Evolutionary conservation across 1,284 basidiomycete genomes (phyloP).

Genomic region (Moesziomyces antarcticus): DNA sequence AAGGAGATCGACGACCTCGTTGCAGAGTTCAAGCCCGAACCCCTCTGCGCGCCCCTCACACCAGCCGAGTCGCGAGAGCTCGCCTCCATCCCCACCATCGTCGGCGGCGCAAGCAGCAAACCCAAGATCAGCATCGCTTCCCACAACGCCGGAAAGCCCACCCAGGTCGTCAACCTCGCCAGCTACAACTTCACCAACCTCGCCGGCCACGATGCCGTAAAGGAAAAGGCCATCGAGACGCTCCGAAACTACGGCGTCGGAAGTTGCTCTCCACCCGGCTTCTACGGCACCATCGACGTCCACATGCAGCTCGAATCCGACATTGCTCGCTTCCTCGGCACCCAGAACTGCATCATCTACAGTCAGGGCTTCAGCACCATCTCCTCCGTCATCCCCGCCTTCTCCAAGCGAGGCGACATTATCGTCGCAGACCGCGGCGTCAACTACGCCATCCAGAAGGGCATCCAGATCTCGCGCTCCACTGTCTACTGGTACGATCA

Average conservation of each 20-base stretch:
- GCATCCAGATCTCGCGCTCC: slow-evolving; percentile 93
- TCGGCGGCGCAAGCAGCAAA: slow-evolving; percentile 77
- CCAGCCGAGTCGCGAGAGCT: slow-evolving; percentile 78
- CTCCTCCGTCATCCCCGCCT: slow-evolving; percentile 94
- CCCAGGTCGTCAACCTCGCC: slow-evolving; percentile 86
- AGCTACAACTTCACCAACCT: slow-evolving; percentile 94
- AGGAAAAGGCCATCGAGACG: slow-evolving; percentile 84
- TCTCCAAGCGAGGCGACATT: slow-evolving; percentile 96
- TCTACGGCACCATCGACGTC: slow-evolving; percentile 96
- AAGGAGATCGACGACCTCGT: slow-evolving; percentile 99
- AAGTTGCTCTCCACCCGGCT: slow-evolving; percentile 94
- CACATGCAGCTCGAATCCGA: slow-evolving; percentile 89
- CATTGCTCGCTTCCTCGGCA: slow-evolving; percentile 89
- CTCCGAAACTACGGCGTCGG: slow-evolving; percentile 94
- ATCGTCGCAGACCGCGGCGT: slow-evolving; percentile 96
- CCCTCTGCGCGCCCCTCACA: slow-evolving; percentile 77
- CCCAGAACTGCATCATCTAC: slow-evolving; percentile 90
- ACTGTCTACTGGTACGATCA: slow-evolving; percentile 95
- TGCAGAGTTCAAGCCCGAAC: slow-evolving; percentile 91
- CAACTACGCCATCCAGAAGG: slow-evolving; percentile 96
- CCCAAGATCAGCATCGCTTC: slow-evolving; percentile 81
- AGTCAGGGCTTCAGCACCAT: slow-evolving; percentile 93
- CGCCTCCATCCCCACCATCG: slow-evolving; percentile 79
- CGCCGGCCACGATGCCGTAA: slow-evolving; percentile 86
- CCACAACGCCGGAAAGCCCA: slow-evolving; percentile 73